Percentiles rank a stretch among this genome's conserved stretches.
These are phyloP conservation scores for Kockiozyma suomiensis DNA, from an alignment of 805 yeast genomes.

Conservation along the genomic window DNA sequence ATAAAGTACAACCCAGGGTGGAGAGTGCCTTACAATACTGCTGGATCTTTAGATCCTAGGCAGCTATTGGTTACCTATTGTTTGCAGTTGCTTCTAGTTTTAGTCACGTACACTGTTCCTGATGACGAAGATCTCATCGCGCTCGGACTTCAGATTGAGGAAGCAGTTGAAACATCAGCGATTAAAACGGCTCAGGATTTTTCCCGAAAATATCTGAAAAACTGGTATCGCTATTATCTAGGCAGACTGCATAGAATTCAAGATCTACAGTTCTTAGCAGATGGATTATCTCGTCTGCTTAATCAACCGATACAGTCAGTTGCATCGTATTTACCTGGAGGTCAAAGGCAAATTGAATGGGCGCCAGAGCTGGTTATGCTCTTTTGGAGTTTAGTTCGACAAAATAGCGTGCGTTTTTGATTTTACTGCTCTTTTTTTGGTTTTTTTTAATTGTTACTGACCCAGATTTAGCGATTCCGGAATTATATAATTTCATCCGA, in stretches of 20 bases:
- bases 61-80: constrained; percentile 51
- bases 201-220: constrained; percentile 24
- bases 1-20: constrained; percentile 45
- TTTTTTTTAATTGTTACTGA: not conserved
- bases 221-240: constrained; percentile 41
- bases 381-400: constrained; percentile 75
- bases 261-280: constrained; percentile 44
- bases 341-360: constrained; percentile 45
- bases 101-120: constrained; percentile 69
- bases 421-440: too few relatives aligned
- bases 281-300: constrained; percentile 39
- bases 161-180: constrained; percentile 2
- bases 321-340: constrained; percentile 40
- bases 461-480: constrained; percentile 38
- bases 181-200: constrained; percentile 6
- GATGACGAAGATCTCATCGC: constrained; percentile 19
- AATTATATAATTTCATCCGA: constrained; percentile 47
- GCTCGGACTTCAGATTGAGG: constrained; percentile 14
- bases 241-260: constrained; percentile 42
- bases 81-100: constrained; percentile 61
- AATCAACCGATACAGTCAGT: constrained; percentile 47
- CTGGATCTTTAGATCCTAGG: constrained; percentile 36
- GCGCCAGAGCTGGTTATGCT: constrained; percentile 61
- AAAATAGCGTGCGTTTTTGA: constrained; percentile 57
- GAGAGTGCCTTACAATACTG: constrained; percentile 42